Evolutionary conservation across 2,329 filamentous ascomycete species (phyloP).

Genomic region (Colletotrichum godetiae): DNA sequence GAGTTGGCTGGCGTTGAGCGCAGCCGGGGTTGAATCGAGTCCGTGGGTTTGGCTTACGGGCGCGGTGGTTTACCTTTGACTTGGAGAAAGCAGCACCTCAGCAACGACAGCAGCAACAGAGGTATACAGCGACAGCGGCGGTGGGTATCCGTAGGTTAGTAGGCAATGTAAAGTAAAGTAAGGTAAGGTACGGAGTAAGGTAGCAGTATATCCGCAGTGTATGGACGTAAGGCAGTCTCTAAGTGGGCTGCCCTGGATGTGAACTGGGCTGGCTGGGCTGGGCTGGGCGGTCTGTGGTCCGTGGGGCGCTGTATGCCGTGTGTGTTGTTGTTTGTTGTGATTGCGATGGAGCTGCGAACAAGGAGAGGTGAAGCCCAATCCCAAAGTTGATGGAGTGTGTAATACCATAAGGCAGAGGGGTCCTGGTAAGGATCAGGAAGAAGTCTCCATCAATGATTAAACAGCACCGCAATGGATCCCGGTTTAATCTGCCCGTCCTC

Average conservation of each 20-base stretch:
- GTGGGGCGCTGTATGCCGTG: slow-evolving; percentile 17
- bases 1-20: slow-evolving; percentile 35
- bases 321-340: slow-evolving; percentile 26
- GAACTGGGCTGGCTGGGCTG: neutral
- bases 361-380: slow-evolving; percentile 16
- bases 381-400: neutral
- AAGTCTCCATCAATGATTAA: neutral
- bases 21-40: slow-evolving; percentile 21
- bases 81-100: neutral
- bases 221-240: neutral
- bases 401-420: slow-evolving; percentile 11
- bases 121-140: neutral
- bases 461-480: neutral
- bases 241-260: neutral
- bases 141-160: neutral
- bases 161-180: neutral
- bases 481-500: neutral
- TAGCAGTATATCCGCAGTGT: neutral
- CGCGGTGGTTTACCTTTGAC: neutral
- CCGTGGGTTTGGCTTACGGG: slow-evolving; percentile 1
- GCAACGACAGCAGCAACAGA: neutral
- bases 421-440: slow-evolving; percentile 2
- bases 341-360: slow-evolving; percentile 5
- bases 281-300: slow-evolving; percentile 12
- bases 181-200: neutral